These are phyloP conservation scores for Cerioporus squamosus DNA, from an alignment of 1,284 basidiomycete species.

Conservation along the genomic window DNA sequence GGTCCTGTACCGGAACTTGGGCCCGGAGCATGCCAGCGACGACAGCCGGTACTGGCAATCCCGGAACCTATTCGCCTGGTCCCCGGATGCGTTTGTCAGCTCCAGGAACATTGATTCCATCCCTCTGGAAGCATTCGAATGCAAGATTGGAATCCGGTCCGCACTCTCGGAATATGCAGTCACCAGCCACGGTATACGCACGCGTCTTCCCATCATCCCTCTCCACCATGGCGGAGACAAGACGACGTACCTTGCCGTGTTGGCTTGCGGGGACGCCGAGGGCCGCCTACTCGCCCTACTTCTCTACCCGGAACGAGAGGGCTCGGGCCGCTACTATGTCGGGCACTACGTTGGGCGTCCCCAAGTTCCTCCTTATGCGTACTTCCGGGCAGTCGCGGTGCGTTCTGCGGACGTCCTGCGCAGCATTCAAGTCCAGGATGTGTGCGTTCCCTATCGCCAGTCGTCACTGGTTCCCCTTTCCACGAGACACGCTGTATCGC, in stretches of 20 bases:
- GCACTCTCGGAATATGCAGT: conserved; percentile 12
- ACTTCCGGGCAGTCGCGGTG: conserved; percentile 13
- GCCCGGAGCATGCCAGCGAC: conserved; percentile 12
- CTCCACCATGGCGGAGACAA: conserved; percentile 8
- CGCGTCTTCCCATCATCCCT: conserved; percentile 14
- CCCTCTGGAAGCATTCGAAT: conserved; percentile 12
- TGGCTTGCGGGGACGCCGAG: conserved; percentile 14
- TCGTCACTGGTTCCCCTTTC: not conserved
- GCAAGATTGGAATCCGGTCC: conserved; percentile 6
- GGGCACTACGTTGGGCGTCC: conserved; percentile 22
- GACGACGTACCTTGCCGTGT: conserved; percentile 17
- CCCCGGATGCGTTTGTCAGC: conserved; percentile 22
- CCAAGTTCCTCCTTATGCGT: conserved; percentile 14
- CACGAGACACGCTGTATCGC: not conserved
- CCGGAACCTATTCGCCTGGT: conserved; percentile 22
- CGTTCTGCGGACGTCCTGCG: conserved; percentile 2
- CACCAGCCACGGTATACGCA: conserved; percentile 20
- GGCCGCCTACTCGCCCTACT: conserved; percentile 15
- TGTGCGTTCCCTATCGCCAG: conserved; percentile 16
- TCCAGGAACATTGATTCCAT: conserved; percentile 8
- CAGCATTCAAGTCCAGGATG: conserved; percentile 4
- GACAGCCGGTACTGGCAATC: conserved; percentile 23
- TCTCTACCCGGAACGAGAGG: conserved; percentile 14
- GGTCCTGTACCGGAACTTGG: conserved; percentile 9
- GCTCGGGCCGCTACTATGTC: conserved; percentile 13